Conservation (phyloP, 1,284 basidiomycete species). For the Lignosus rhinocerotis region DNA sequence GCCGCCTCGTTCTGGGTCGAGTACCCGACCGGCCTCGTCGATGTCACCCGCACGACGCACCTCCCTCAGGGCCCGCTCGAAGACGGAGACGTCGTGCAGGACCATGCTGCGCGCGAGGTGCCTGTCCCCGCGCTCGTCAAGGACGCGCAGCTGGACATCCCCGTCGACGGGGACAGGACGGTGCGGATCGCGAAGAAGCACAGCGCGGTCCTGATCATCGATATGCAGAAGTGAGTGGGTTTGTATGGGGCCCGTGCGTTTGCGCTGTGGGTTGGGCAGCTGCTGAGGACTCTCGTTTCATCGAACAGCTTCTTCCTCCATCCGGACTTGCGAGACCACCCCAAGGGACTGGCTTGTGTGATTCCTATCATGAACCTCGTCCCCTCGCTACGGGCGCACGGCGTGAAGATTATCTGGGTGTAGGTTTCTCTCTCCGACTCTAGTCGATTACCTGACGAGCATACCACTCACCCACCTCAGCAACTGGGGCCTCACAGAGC, state of each 20-base stretch:
- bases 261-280: background rate
- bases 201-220: constrained; percentile 62
- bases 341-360: constrained; percentile 58
- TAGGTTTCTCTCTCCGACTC: constrained; percentile 33
- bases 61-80: constrained; percentile 27
- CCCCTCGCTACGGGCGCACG: constrained; percentile 50
- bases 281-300: background rate
- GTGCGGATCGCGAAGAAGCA: constrained; percentile 51
- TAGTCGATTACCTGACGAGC: background rate
- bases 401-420: constrained; percentile 68
- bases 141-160: constrained; percentile 52
- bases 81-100: constrained; percentile 16
- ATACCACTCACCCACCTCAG: constrained; percentile 32
- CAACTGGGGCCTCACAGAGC: constrained; percentile 70
- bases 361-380: constrained; percentile 53
- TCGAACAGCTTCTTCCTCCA: constrained; percentile 61
- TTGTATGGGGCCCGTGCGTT: background rate
- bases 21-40: constrained; percentile 63
- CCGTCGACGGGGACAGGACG: constrained; percentile 49
- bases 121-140: constrained; percentile 37
- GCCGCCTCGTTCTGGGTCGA: constrained; percentile 65
- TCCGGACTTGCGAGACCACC: constrained; percentile 56
- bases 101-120: constrained; percentile 13
- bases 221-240: constrained; percentile 70
- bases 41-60: constrained; percentile 53